These are phyloP conservation scores for Hygrophorus pudorinus DNA, from an alignment of 768 basidiomycete genomes.

Conservation along the genomic window DNA sequence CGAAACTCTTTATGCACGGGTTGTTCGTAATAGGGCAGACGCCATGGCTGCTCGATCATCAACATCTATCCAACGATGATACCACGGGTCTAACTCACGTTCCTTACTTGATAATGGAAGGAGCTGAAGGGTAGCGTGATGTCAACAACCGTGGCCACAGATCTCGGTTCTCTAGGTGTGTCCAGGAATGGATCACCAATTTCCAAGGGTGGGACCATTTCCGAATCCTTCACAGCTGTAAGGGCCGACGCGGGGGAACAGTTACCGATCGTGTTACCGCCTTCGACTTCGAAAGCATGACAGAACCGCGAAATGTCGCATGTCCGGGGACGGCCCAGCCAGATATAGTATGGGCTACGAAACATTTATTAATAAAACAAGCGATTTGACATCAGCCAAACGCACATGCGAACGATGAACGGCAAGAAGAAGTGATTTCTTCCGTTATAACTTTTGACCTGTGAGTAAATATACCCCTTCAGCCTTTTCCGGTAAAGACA, in stretches of 20 bases:
- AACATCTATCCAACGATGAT: slow-evolving; percentile 1
- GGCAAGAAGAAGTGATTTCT: slow-evolving; percentile 64
- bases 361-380: background rate
- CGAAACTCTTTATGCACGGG: slow-evolving; percentile 59
- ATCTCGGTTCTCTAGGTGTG: slow-evolving; percentile 7
- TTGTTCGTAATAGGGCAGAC: slow-evolving; percentile 62
- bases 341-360: slow-evolving; percentile 59
- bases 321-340: slow-evolving; percentile 58
- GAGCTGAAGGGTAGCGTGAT: slow-evolving; percentile 46
- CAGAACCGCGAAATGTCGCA: slow-evolving; percentile 46
- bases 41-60: slow-evolving; percentile 36
- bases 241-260: slow-evolving; percentile 28
- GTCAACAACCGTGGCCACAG: slow-evolving; percentile 29
- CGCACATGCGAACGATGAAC: slow-evolving; percentile 51
- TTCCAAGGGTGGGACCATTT: slow-evolving; percentile 29
- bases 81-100: slow-evolving; percentile 20
- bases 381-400: background rate
- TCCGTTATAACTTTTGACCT: slow-evolving; percentile 62
- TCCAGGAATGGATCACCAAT: slow-evolving; percentile 29
- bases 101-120: slow-evolving; percentile 52
- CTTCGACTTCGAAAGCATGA: slow-evolving; percentile 53
- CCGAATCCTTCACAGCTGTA: slow-evolving; percentile 23
- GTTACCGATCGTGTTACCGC: slow-evolving; percentile 49
- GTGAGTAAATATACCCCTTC: background rate
- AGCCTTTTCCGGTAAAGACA: too few species aligned